Evolutionary conservation across 352 stramenopile genomes (phyloP).

Genomic region (Blastocystis sp.): DNA sequence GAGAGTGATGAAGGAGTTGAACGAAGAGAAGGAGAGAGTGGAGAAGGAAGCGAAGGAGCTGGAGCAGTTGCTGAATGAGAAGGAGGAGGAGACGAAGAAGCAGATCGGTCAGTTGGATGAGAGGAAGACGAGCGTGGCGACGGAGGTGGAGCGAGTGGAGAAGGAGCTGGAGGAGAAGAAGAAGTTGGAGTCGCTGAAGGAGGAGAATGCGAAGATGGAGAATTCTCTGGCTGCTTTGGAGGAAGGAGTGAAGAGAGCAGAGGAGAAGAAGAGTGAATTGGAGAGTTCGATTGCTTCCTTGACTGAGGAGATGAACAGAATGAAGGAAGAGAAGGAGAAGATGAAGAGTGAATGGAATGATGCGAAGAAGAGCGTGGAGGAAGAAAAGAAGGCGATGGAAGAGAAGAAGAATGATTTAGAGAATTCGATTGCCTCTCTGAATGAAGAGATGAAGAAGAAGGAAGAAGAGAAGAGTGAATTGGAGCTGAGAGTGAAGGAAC

Average conservation of each 20-base stretch:
- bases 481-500: background rate
- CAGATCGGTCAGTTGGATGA: background rate
- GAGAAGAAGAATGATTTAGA: background rate
- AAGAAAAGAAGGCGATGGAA: background rate
- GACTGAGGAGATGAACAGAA: background rate
- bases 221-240: background rate
- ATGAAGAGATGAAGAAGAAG: conserved; percentile 17
- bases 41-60: background rate
- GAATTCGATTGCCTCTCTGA: background rate
- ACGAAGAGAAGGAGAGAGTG: conserved; percentile 1
- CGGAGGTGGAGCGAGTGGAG: too few species aligned
- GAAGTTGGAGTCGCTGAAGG: too few species aligned
- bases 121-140: too few species aligned
- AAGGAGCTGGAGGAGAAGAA: too few species aligned
- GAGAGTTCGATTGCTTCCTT: background rate
- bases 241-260: background rate
- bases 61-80: background rate
- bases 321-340: background rate
- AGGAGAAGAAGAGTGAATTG: conserved; percentile 14
- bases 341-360: background rate
- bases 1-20: background rate
- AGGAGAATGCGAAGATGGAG: background rate
- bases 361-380: too few species aligned
- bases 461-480: background rate
- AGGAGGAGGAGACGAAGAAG: background rate